Percentiles rank a stretch among this genome's conserved stretches.
Evolutionary conservation across 768 basidiomycete species (phyloP).

Genomic region (Cystobasidiopsis lactophilus): DNA sequence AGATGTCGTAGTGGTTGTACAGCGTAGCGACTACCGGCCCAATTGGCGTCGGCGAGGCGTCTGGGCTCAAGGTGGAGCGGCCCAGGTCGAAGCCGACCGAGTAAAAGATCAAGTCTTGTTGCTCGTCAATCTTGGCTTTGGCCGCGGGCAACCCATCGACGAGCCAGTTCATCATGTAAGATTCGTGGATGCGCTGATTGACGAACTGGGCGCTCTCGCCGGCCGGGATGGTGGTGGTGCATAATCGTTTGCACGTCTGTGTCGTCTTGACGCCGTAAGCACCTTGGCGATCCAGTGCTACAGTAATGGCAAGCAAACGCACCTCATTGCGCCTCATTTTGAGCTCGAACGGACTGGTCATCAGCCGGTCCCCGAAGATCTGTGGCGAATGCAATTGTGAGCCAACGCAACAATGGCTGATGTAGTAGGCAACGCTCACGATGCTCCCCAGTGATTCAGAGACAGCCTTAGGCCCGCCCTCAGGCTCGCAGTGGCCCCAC

Average conservation of each 20-base stretch:
- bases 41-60: conserved; percentile 30
- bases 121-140: conserved; percentile 64
- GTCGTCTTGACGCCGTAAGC: conserved; percentile 41
- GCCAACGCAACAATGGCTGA: not conserved
- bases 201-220: conserved; percentile 64
- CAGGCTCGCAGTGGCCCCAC: conserved; percentile 68
- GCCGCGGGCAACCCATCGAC: conserved; percentile 83
- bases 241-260: conserved; percentile 54
- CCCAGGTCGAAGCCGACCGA: conserved; percentile 69
- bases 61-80: not conserved
- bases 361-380: conserved; percentile 35
- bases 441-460: conserved; percentile 56
- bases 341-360: conserved; percentile 70
- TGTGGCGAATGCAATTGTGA: not conserved
- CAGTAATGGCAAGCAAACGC: not conserved
- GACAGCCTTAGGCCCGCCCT: conserved; percentile 33
- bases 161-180: conserved; percentile 85
- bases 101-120: conserved; percentile 65
- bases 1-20: conserved; percentile 62
- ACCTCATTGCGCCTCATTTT: conserved; percentile 17
- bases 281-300: not conserved
- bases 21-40: conserved; percentile 38
- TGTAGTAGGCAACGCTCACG: conserved; percentile 55
- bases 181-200: conserved; percentile 72
- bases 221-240: conserved; percentile 35